These are phyloP conservation scores for Microdochium paspali DNA, from an alignment of 2,329 filamentous ascomycete genomes.

Conservation along the genomic window DNA sequence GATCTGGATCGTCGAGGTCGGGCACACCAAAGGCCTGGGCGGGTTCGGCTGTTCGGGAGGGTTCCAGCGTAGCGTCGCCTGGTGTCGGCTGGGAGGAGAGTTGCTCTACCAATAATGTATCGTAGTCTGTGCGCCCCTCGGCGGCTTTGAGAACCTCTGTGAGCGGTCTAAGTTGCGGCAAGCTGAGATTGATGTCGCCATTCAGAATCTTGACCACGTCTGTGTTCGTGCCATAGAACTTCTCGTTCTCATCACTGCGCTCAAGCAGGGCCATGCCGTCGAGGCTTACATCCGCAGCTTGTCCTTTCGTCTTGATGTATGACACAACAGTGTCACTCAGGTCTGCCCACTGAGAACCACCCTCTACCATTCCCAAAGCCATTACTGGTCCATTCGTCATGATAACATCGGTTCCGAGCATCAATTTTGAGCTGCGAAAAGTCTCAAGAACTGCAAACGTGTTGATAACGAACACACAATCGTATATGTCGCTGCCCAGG, in stretches of 20 bases:
- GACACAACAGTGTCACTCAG: conserved; percentile 45
- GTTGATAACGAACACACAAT: conserved; percentile 90
- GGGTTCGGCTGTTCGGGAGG: conserved; percentile 24
- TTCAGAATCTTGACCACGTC: conserved; percentile 47
- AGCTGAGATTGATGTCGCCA: conserved; percentile 43
- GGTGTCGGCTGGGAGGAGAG: conserved; percentile 61
- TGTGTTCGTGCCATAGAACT: conserved; percentile 42
- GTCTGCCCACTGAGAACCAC: conserved; percentile 40
- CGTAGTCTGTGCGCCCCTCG: conserved; percentile 71
- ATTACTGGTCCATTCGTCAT: conserved; percentile 68
- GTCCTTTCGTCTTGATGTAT: conserved; percentile 49
- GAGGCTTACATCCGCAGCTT: conserved; percentile 43
- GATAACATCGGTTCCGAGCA: conserved; percentile 72
- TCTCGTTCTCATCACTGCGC: conserved; percentile 49
- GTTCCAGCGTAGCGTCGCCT: conserved; percentile 56
- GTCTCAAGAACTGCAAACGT: conserved; percentile 74
- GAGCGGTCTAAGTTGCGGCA: conserved; percentile 48
- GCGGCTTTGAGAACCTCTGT: conserved; percentile 82
- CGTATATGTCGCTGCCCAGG: conserved; percentile 88
- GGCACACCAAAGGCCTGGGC: conserved; percentile 66
- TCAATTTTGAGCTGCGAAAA: conserved; percentile 71
- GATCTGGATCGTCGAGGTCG: conserved; percentile 74
- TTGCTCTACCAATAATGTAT: conserved; percentile 55
- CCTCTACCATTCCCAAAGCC: conserved; percentile 39
- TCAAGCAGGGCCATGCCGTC: conserved; percentile 48